Base-by-base conservation (phyloP, 768 basidiomycete genomes). In the Xanthoconium stramineum region DNA sequence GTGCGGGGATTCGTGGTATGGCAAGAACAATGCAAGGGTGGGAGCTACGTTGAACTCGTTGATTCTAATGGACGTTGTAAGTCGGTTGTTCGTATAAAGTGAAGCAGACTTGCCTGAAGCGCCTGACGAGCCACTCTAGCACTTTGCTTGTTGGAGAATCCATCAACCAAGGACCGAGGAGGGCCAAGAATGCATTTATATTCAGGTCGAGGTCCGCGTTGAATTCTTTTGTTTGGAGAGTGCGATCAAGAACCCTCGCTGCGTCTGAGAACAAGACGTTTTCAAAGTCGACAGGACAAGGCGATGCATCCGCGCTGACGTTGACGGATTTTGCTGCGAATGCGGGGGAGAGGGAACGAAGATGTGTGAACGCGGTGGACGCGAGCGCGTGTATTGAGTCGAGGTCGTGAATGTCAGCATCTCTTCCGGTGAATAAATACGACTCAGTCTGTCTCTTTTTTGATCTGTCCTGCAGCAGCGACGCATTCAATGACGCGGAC, bases 1-100 rank as follows among this genome's bases (percentile, higher is more conserved):
- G 69, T 98, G 94, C 0, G 91, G 86, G 6, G 95, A 90, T 62
- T 95, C 92, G 65, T 98, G 94, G 68, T 96, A 98, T 0, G 97
- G 97, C 32, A 98, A 74, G 72, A 98, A 98, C 24, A 94, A 76
- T 9, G 85, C 74, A 7, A 98, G 78, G 29, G 94, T 67, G 24
- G 81, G 79, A 52, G 88, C 81, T 52, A 95, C 79, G 65, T 98
- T 97, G 76, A 98, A 94, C 69, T 98, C 94, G 66, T 98, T 82
- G 29, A 98, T 84, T 69, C 96, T 98, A 17, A 52, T 12, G 38
- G 28, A 39, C 3, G 29, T 60, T 47, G 39, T 7, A 45, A 32
- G 43, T 48, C 13, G 44, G 55, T 44, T 37, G 13, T 24, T n/a
- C 14, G 6, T 6, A 32, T 10, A 52, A 14, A 2, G 53, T 3